Evolutionary conservation across 169 alveolate species (phyloP), one percentile per base, ranked within the genome.

Genomic region (Babesia ovis): DNA sequence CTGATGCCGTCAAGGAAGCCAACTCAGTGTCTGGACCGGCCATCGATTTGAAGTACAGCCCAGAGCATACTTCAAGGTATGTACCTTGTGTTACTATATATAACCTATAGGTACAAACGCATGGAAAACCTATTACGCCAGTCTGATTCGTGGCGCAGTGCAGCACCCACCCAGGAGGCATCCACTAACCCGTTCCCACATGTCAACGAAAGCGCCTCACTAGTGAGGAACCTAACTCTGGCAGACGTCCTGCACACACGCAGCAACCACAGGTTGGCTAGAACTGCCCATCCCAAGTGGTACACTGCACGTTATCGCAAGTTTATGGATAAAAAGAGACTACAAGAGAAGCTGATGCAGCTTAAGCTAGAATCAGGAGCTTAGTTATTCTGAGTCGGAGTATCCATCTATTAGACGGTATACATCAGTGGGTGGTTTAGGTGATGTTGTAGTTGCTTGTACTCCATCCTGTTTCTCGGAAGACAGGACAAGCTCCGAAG

Each of bases 231-330:
- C 68, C 75, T 87, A 20, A 83, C 73, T 18, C 32, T 83, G 23
- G 50, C 84, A 6, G 92, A 87, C 32, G 77, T 87, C 8, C 66
- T 83, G 35, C 75, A 87, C 51, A 79, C 89, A 39, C 70, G 84
- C 18, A 72, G 83, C 34, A 80, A 87, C 61, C 86, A 83, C 70
- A 43, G 92, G n/a, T 34, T 87, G 18, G 80, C 75, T 42, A 68
- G 88, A 32, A 66, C 89, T 39, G 80, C 90, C 42, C 92, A 87
- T 53, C 92, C 92, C 35, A 83, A 83, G 68, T 87, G 92, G 92
- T 75, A 80, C 67, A 56, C 77, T 32, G 77, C 83, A 6, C 35
- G 70, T 12, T 77, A 77, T 41, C 76, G 67, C 68, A 77, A 69
- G 68, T 77, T 68, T 66, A n/a, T 77, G 68, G 61, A 77, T 37